A percentile compares a stretch with the other conserved stretches of the same genome.
These are phyloP conservation scores for Beta corolliflora DNA, from an alignment of 179 eudicot genomes.

Conservation along the genomic window DNA sequence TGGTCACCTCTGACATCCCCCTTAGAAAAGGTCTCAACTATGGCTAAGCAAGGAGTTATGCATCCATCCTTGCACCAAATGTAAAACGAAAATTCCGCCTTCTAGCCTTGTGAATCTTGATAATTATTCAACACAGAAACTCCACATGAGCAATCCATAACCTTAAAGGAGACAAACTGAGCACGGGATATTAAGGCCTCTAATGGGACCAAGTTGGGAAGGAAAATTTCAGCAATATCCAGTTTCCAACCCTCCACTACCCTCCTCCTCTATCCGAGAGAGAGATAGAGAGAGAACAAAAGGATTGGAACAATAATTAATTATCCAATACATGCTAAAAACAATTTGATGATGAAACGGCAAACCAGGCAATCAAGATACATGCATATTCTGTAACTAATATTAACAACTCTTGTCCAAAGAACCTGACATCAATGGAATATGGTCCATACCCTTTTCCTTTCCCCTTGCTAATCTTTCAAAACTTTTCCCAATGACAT, in stretches of 20 bases:
- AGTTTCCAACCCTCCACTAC: neutral
- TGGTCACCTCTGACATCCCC: neutral
- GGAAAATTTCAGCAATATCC: neutral
- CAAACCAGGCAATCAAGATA: neutral
- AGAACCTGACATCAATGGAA: no score
- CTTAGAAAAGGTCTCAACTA: neutral
- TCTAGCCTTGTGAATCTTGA: neutral
- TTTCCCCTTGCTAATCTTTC: neutral
- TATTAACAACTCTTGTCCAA: no score
- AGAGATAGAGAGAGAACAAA: neutral
- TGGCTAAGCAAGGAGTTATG: neutral
- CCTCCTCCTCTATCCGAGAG: neutral
- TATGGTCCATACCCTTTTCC: no score
- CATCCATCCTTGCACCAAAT: neutral
- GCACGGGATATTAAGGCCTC: no score
- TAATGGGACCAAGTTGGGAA: neutral
- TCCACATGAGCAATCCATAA: neutral
- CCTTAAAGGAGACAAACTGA: neutral
- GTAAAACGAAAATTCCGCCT: neutral
- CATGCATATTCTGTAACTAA: neutral
- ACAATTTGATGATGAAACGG: neutral
- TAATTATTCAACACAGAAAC: neutral
- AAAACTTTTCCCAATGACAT: no score
- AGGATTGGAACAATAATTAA: no score
- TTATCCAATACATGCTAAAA: neutral